Evolutionary conservation across 805 yeast species (phyloP).

Genomic region (Yamadazyma endophytica): DNA sequence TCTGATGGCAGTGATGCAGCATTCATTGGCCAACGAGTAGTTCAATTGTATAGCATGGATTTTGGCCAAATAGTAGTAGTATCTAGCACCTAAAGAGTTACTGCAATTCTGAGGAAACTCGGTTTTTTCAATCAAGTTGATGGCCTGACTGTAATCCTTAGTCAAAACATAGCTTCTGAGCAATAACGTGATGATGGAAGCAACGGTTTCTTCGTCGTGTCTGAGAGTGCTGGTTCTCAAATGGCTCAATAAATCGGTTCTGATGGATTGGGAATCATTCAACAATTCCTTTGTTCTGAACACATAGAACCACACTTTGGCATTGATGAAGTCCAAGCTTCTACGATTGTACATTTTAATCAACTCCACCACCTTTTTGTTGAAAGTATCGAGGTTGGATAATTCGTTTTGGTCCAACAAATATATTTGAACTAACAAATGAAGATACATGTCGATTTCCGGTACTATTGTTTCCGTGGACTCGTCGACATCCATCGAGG

Average conservation of each 20-base stretch:
- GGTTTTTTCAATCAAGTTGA: slow-evolving; percentile 82
- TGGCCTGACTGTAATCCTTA: slow-evolving; percentile 84
- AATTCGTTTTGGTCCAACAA: slow-evolving; percentile 60
- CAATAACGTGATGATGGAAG: slow-evolving; percentile 78
- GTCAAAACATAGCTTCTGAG: slow-evolving; percentile 73
- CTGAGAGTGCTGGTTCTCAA: slow-evolving; percentile 86
- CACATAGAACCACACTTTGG: slow-evolving; percentile 92
- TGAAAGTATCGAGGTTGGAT: slow-evolving; percentile 49
- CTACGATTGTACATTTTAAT: slow-evolving; percentile 71
- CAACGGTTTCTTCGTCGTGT: slow-evolving; percentile 90
- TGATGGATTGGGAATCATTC: slow-evolving; percentile 48
- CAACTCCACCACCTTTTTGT: slow-evolving; percentile 46
- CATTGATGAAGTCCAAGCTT: slow-evolving; percentile 77
- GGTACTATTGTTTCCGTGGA: slow-evolving; percentile 43
- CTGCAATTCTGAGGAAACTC: slow-evolving; percentile 84
- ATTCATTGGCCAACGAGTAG: slow-evolving; percentile 86
- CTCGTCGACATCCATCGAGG: slow-evolving; percentile 12
- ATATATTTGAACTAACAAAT: slow-evolving; percentile 72
- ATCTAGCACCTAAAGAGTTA: slow-evolving; percentile 86
- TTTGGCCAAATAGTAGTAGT: slow-evolving; percentile 85
- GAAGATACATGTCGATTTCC: slow-evolving; percentile 76
- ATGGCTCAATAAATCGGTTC: slow-evolving; percentile 67
- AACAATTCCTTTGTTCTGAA: slow-evolving; percentile 70
- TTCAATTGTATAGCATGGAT: slow-evolving; percentile 89
- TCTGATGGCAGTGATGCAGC: slow-evolving; percentile 89